Percentiles rank a stretch among this genome's conserved stretches.
phyloP scores from a whole-genome alignment of 164 flowering plant species.

The Euptelea pleiosperma region DNA sequence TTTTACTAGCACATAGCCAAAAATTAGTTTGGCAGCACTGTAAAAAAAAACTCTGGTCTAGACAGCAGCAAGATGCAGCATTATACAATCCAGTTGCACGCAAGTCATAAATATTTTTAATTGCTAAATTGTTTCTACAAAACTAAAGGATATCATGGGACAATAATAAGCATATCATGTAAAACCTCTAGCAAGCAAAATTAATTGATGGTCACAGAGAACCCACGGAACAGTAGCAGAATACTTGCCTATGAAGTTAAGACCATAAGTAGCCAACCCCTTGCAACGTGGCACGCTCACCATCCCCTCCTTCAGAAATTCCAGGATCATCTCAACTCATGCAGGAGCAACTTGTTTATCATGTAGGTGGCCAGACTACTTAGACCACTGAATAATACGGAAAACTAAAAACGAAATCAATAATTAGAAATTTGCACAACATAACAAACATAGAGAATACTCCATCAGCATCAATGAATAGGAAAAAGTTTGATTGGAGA shows the following conservation, averaged over 20 bases:
- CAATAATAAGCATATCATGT: constrained; percentile 11
- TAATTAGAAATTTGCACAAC: constrained; percentile 6
- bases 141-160: neutral
- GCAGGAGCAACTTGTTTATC: constrained; percentile 23
- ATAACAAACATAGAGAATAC: constrained; percentile 10
- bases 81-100: neutral
- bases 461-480: constrained; percentile 1
- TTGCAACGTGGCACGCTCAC: constrained; percentile 24
- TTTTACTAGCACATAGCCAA: neutral
- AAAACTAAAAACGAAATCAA: constrained; percentile 11
- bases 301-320: constrained; percentile 27
- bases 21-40: neutral
- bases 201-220: constrained; percentile 15
- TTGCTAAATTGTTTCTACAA: neutral
- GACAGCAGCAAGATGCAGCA: neutral
- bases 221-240: constrained; percentile 24
- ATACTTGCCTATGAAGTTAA: constrained; percentile 50
- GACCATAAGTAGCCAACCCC: constrained; percentile 15
- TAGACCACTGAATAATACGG: constrained; percentile 13
- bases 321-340: constrained; percentile 21
- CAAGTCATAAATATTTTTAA: neutral
- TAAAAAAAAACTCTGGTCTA: neutral
- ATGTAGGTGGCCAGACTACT: constrained; percentile 14
- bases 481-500: neutral
- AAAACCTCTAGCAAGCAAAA: constrained; percentile 9